Evolutionary conservation across 2,329 filamentous ascomycete genomes (phyloP), one percentile per base, ranked within the genome.

Genomic region (Chalaropsis thielavioides): DNA sequence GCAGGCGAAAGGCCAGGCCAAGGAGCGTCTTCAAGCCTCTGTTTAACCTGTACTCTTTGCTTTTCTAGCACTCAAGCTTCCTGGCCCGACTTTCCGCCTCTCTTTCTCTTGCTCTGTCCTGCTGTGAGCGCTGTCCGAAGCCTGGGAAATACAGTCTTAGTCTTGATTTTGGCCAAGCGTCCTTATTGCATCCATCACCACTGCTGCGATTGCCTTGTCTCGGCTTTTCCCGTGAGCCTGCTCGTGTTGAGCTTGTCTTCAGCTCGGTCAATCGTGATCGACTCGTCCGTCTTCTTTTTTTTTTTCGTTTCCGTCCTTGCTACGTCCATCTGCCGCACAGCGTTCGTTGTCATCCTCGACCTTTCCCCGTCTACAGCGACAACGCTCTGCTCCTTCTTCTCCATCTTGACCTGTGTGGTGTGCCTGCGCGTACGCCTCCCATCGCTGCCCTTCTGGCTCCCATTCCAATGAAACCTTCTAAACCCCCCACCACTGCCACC

Each of bases 401-500:
- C 35, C 8, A 38, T 38, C 35, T 4, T 10, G 3, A 10, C 35
- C 35, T 38, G 7, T 6, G 5, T 38, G 35, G 5, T 38, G 35
- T 22, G n/a, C 46, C 19, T 15, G 11, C 46, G 5, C 46, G 19
- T 27, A 22, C 15, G 7, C 19, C 46, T 51, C 24, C 3, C 8
- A 22, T 51, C 46, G 24, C 46, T 51, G 24, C 2, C 11, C 22
- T 58, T 17, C 35, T 38, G 3, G 35, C 6, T 1, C 35, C 10
- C 35, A 35, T 58, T 38, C 40, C 70, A 46, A 84, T 84, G 82
- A 84, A 82, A 74, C 79, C 81, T 58, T 78, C 79, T 61, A 83
- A 82, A 70, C 74, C 76, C 35, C 71, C 76, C 66, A 72, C 76
- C 43, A 71, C 72, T 61, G 59, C 63, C 13, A 27, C 61, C 40